phyloP scores from a whole-genome alignment of 2,329 filamentous ascomycete genomes.

The Fusarium nematophilum region DNA sequence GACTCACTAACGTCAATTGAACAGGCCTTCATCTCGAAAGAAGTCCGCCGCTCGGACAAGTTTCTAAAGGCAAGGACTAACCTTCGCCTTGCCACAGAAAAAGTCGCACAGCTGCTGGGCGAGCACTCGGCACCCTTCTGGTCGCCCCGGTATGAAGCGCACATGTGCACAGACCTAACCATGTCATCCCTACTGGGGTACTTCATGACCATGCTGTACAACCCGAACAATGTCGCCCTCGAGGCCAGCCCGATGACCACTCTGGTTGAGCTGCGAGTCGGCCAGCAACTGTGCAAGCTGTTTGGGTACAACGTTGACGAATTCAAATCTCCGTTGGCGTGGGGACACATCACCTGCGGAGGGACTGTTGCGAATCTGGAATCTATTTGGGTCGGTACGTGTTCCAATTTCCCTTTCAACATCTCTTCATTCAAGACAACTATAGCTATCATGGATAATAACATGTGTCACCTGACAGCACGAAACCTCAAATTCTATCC shows the following conservation, averaged over 20 bases:
- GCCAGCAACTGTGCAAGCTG: slow-evolving; percentile 57
- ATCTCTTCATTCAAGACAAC: rapidly evolving
- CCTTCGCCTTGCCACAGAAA: slow-evolving; percentile 49
- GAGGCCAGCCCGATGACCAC: slow-evolving; percentile 60
- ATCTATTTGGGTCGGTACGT: slow-evolving; percentile 55
- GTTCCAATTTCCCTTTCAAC: background rate
- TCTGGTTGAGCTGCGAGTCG: slow-evolving; percentile 56
- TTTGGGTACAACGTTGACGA: slow-evolving; percentile 56
- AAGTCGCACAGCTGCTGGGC: slow-evolving; percentile 53
- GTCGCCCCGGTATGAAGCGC: slow-evolving; percentile 58
- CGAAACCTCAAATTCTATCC: slow-evolving; percentile 62
- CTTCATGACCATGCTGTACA: slow-evolving; percentile 62
- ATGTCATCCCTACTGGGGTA: slow-evolving; percentile 59
- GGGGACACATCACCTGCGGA: slow-evolving; percentile 60
- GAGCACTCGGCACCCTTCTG: slow-evolving; percentile 59
- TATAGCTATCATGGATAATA: slow-evolving; percentile 5
- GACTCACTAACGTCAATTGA: background rate
- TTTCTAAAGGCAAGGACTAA: slow-evolving; percentile 50
- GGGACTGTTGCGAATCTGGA: slow-evolving; percentile 61
- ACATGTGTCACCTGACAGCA: slow-evolving; percentile 42
- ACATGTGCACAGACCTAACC: slow-evolving; percentile 58
- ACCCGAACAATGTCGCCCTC: slow-evolving; percentile 60
- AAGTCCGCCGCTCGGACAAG: slow-evolving; percentile 47
- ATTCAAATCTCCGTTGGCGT: slow-evolving; percentile 44
- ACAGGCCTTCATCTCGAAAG: slow-evolving; percentile 51